Evolutionary conservation across 805 yeast genomes (phyloP).

Genomic region (Metschnikowia kunwiensis): DNA sequence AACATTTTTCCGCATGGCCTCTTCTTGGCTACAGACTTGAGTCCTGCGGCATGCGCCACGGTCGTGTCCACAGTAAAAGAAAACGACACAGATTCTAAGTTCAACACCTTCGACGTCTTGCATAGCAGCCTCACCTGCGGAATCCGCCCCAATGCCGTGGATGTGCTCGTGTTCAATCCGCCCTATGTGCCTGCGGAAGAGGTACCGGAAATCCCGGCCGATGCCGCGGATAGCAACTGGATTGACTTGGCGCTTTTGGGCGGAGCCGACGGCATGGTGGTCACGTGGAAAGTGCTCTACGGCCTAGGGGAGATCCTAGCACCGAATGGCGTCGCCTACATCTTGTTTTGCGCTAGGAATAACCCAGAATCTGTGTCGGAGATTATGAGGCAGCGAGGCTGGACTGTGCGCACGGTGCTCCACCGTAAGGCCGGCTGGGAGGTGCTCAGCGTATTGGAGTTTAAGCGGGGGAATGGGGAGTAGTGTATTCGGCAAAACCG

Average conservation of each 20-base stretch:
- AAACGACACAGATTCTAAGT: slow-evolving; percentile 17
- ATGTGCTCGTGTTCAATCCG: slow-evolving; percentile 84
- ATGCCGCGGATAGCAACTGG: slow-evolving; percentile 57
- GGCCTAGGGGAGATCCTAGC: slow-evolving; percentile 52
- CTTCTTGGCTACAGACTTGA: slow-evolving; percentile 73
- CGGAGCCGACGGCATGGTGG: slow-evolving; percentile 86
- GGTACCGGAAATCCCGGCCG: slow-evolving; percentile 59
- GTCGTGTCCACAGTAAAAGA: slow-evolving; percentile 21
- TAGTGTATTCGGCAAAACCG: too few relatives aligned
- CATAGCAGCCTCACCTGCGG: slow-evolving; percentile 59
- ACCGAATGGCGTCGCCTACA: slow-evolving; percentile 70
- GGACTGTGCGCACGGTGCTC: slow-evolving; percentile 54
- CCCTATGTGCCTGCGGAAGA: slow-evolving; percentile 91
- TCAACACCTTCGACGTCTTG: slow-evolving; percentile 23
- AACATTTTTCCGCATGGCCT: slow-evolving; percentile 51
- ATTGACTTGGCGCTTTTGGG: slow-evolving; percentile 88
- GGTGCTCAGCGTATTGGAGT: slow-evolving; percentile 71
- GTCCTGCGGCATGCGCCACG: slow-evolving; percentile 68
- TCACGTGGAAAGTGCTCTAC: slow-evolving; percentile 64
- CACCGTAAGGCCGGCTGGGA: slow-evolving; percentile 95
- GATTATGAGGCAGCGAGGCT: slow-evolving; percentile 45
- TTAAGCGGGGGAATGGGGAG: slow-evolving; percentile 29
- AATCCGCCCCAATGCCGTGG: slow-evolving; percentile 49
- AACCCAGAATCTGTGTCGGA: slow-evolving; percentile 61
- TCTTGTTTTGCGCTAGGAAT: slow-evolving; percentile 89